Evolutionary conservation across 1,139 yeast genomes (phyloP).

Genomic region (Candida freyschussii): DNA sequence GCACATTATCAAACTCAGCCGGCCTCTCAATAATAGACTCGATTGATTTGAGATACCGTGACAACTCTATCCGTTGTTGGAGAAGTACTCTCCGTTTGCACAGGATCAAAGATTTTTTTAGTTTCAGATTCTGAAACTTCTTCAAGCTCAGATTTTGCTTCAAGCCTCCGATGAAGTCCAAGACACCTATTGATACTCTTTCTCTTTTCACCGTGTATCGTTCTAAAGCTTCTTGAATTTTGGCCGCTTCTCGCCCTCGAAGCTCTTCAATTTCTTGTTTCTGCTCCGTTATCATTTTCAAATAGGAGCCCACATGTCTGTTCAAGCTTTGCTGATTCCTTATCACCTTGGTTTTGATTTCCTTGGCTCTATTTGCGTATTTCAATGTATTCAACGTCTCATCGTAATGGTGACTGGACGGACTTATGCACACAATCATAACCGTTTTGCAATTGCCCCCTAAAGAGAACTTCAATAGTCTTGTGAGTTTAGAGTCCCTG

Average conservation of each 20-base stretch:
- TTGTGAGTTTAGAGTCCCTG: slow-evolving; percentile 81
- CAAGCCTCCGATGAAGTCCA: slow-evolving; percentile 39
- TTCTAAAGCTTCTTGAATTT: slow-evolving; percentile 35
- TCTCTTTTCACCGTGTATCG: slow-evolving; percentile 32
- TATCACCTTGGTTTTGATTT: slow-evolving; percentile 75
- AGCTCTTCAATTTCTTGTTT: slow-evolving; percentile 72
- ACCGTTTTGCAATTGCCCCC: slow-evolving; percentile 95
- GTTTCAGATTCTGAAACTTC: slow-evolving; percentile 42
- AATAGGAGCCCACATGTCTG: slow-evolving; percentile 82
- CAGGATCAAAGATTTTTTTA: slow-evolving; percentile 36
- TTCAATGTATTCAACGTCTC: slow-evolving; percentile 87
- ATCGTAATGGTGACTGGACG: slow-evolving; percentile 80
- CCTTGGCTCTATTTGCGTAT: slow-evolving; percentile 88
- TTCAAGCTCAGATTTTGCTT: slow-evolving; percentile 38
- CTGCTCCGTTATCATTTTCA: slow-evolving; percentile 82
- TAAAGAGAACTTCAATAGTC: slow-evolving; percentile 81
- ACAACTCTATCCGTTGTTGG: slow-evolving; percentile 37
- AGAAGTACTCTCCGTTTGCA: slow-evolving; percentile 55
- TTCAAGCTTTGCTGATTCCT: slow-evolving; percentile 75
- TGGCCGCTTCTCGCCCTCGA: slow-evolving; percentile 46
- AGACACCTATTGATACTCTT: slow-evolving; percentile 35
- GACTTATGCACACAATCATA: slow-evolving; percentile 92
- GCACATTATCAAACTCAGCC: slow-evolving; percentile 11
- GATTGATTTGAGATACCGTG: slow-evolving; percentile 24
- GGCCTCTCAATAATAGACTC: slow-evolving; percentile 13